phyloP scores from a whole-genome alignment of 345 rosid genomes.

The Anastatica hierochuntica region DNA sequence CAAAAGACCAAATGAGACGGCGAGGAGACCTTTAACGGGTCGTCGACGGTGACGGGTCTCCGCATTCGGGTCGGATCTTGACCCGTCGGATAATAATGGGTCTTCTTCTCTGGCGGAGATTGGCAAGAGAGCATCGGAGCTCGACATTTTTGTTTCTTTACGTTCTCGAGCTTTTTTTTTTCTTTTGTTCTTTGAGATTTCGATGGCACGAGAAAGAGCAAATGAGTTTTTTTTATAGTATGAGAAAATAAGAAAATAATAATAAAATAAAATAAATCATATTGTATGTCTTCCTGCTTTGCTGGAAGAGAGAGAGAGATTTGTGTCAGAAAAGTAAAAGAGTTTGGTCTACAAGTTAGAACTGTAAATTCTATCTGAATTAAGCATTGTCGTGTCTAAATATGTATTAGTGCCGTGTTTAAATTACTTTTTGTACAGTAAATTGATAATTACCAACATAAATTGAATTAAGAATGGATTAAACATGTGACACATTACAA shows the following conservation, averaged over 20 bases:
- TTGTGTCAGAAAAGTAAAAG: not conserved
- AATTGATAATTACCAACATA: too few species aligned
- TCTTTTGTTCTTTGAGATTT: conserved; percentile 10
- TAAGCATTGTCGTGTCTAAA: too few species aligned
- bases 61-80: conserved; percentile 20
- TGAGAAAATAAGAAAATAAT: not conserved
- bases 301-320: conserved; percentile 18
- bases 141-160: conserved; percentile 13
- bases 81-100: conserved; percentile 18
- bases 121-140: conserved; percentile 21
- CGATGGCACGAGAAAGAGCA: conserved; percentile 20
- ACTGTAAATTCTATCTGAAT: too few species aligned
- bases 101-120: conserved; percentile 22
- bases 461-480: too few species aligned
- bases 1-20: conserved; percentile 24
- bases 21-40: conserved; percentile 25
- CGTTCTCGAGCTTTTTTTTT: conserved; percentile 13
- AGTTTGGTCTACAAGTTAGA: conserved; percentile 11
- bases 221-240: conserved; percentile 11
- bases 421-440: too few species aligned
- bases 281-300: conserved; percentile 13
- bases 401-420: too few species aligned
- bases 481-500: too few species aligned
- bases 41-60: conserved; percentile 5
- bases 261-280: not conserved